These are phyloP conservation scores for Helicosporidium sp. DNA, from an alignment of 139 green algal genomes.

Conservation along the genomic window DNA sequence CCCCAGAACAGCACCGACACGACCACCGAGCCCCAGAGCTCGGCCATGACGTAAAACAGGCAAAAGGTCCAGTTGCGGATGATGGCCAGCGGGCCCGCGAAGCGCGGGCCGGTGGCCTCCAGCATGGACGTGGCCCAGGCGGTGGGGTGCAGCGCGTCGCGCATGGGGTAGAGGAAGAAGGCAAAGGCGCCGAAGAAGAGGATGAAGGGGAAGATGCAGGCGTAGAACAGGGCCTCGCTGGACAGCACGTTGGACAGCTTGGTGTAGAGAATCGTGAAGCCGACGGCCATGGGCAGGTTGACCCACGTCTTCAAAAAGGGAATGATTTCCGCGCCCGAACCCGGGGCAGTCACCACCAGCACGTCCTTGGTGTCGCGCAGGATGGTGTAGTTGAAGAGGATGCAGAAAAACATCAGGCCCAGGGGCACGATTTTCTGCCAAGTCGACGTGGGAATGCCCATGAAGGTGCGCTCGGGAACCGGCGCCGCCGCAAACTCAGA, in stretches of 20 bases:
- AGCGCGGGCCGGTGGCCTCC: constrained; percentile 43
- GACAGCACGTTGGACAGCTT: constrained; percentile 81
- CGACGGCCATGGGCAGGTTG: constrained; percentile 86
- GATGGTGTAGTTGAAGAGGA: constrained; percentile 99
- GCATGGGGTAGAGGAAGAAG: constrained; percentile 85
- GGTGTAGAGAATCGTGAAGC: constrained; percentile 82
- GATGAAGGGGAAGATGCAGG: constrained; percentile 97
- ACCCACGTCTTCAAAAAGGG: constrained; percentile 97
- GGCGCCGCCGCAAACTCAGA: too few relatives aligned
- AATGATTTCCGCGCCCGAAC: constrained; percentile 89
- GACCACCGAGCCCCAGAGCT: constrained; percentile 96
- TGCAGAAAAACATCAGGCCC: constrained; percentile 96
- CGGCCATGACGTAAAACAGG: constrained; percentile 99
- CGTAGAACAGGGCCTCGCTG: constrained; percentile 85
- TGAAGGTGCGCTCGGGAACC: constrained; percentile 24
- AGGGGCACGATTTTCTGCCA: constrained; percentile 82
- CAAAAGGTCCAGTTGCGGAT: constrained; percentile 97
- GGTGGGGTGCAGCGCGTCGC: constrained; percentile 74
- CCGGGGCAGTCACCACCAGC: constrained; percentile 92
- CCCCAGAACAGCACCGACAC: constrained; percentile 99
- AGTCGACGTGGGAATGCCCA: constrained; percentile 25
- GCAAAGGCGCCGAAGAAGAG: constrained; percentile 90
- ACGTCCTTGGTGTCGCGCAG: constrained; percentile 97
- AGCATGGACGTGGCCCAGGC: constrained; percentile 59
- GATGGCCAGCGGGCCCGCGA: constrained; percentile 88